A percentile compares a stretch with the other conserved stretches of the same genome.
phyloP scores from a whole-genome alignment of 2,329 filamentous ascomycete genomes.

The Xylaria sp. region DNA sequence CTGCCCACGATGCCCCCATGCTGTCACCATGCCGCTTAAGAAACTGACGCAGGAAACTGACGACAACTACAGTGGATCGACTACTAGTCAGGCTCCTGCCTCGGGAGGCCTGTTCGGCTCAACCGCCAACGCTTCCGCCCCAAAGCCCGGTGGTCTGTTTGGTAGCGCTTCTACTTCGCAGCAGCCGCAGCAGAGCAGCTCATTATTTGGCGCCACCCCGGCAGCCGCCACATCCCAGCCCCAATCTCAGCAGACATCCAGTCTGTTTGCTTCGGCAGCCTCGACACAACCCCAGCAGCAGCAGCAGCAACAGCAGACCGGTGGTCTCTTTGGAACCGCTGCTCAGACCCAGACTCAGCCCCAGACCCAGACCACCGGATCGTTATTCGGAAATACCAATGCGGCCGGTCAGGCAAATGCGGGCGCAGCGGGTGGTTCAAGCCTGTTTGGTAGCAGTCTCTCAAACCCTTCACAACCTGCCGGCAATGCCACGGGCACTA shows the following conservation, averaged over 20 bases:
- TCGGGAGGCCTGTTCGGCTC: constrained; percentile 48
- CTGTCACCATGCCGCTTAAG: constrained; percentile 34
- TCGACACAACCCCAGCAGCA: constrained; percentile 40
- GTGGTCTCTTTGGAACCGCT: constrained; percentile 41
- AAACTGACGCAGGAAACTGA: constrained; percentile 30
- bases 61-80: constrained; percentile 42
- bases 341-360: constrained; percentile 31
- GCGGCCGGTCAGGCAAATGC: constrained; percentile 35
- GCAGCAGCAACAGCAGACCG: constrained; percentile 34
- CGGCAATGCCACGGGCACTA: constrained; percentile 22
- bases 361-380: constrained; percentile 31
- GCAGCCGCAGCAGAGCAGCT: constrained; percentile 47
- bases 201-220: constrained; percentile 47
- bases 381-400: constrained; percentile 43
- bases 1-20: not conserved
- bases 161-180: constrained; percentile 38
- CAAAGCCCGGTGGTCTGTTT: constrained; percentile 48
- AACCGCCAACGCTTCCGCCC: constrained; percentile 38
- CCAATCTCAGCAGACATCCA: constrained; percentile 39
- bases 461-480: constrained; percentile 34
- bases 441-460: constrained; percentile 45
- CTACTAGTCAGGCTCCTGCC: constrained; percentile 48
- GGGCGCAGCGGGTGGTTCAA: constrained; percentile 40
- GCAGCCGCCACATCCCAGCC: constrained; percentile 37
- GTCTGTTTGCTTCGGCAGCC: constrained; percentile 49